These are phyloP conservation scores for Tilletiaria anomala DNA, from an alignment of 1,284 basidiomycete genomes.

Conservation along the genomic window DNA sequence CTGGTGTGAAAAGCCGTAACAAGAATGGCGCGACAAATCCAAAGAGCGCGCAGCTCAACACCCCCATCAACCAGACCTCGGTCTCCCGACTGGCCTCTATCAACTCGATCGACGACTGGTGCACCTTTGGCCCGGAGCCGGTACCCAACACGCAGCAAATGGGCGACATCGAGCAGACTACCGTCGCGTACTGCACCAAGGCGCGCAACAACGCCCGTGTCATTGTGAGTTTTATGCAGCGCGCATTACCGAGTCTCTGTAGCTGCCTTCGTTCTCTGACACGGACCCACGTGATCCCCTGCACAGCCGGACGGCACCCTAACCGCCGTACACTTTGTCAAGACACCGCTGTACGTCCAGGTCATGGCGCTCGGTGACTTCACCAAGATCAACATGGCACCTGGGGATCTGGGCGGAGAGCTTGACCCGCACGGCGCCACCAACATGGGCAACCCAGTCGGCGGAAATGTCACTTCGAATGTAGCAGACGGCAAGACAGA, in stretches of 20 bases:
- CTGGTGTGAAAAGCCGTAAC: constrained; percentile 20
- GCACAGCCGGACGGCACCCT: constrained; percentile 38
- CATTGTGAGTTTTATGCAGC: too few relatives aligned
- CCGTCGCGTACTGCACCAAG: constrained; percentile 59
- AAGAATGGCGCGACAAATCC: constrained; percentile 33
- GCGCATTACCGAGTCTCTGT: too few relatives aligned
- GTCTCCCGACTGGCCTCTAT: constrained; percentile 29
- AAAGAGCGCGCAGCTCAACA: constrained; percentile 18
- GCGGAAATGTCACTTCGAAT: constrained; percentile 47
- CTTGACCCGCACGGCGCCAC: constrained; percentile 39
- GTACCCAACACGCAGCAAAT: constrained; percentile 44
- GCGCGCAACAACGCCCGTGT: constrained; percentile 38
- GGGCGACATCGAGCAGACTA: constrained; percentile 53
- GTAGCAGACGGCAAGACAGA: constrained; percentile 41
- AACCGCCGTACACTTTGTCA: constrained; percentile 36
- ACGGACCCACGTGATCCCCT: too few relatives aligned
- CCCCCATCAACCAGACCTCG: constrained; percentile 35
- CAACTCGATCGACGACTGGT: constrained; percentile 38
- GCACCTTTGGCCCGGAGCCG: constrained; percentile 30
- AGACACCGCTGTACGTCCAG: constrained; percentile 42
- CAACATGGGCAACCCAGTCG: constrained; percentile 44
- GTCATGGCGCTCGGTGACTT: constrained; percentile 42
- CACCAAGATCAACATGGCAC: constrained; percentile 30
- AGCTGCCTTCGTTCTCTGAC: too few relatives aligned
- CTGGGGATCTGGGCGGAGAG: constrained; percentile 32